Evolutionary conservation across 2,329 filamentous ascomycete genomes (phyloP).

Genomic region (Nemania sp.): DNA sequence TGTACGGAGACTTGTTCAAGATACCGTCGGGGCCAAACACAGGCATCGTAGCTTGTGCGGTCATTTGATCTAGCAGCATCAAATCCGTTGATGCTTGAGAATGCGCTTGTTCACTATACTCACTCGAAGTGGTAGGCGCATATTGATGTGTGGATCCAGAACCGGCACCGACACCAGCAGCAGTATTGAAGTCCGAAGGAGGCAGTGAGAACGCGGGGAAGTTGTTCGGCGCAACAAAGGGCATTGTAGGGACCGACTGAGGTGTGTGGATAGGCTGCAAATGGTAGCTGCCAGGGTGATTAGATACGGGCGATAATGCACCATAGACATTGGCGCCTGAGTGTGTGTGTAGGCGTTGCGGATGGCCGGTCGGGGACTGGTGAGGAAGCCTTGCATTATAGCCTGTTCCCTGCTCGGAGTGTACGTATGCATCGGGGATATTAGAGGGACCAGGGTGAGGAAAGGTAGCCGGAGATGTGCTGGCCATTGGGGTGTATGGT

Average conservation of each 20-base stretch:
- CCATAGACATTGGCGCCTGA: constrained; percentile 63
- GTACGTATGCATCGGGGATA: constrained; percentile 59
- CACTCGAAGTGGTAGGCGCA: constrained; percentile 54
- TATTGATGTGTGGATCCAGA: constrained; percentile 56
- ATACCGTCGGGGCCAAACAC: constrained; percentile 88
- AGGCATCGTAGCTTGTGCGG: constrained; percentile 77
- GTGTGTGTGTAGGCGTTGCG: constrained; percentile 61
- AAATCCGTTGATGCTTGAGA: constrained; percentile 63
- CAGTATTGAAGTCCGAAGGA: constrained; percentile 67
- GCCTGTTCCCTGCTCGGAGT: constrained; percentile 55
- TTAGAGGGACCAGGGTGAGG: constrained; percentile 52
- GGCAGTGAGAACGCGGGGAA: constrained; percentile 73
- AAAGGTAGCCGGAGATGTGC: constrained; percentile 56
- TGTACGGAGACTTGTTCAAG: constrained; percentile 84
- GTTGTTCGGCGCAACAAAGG: constrained; percentile 70
- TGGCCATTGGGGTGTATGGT: constrained; percentile 61
- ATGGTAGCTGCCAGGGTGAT: constrained; percentile 60
- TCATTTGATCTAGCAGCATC: constrained; percentile 72
- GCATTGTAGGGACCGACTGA: constrained; percentile 56
- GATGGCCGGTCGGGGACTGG: constrained; percentile 58
- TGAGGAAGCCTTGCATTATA: constrained; percentile 52
- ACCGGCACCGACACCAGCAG: constrained; percentile 53
- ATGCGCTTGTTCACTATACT: constrained; percentile 61
- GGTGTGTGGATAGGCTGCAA: constrained; percentile 60
- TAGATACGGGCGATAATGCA: constrained; percentile 65